A percentile compares a stretch with the other conserved stretches of the same genome.
Conservation (phyloP, 371 early-diverging fungal genomes). For the Rhizopus sp. region DNA sequence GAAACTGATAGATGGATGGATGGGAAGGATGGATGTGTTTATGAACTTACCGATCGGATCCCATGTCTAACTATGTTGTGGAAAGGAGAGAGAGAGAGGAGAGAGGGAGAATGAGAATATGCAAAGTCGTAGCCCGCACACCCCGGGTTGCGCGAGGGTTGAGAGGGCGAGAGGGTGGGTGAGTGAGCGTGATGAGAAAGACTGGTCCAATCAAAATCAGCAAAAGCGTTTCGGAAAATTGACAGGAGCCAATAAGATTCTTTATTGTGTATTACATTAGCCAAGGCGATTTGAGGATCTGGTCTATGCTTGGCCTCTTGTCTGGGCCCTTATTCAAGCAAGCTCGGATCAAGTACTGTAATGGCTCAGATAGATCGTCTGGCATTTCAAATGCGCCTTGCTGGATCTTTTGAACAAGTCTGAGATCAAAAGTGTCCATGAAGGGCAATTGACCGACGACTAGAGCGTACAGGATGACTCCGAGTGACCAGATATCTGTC, state of each 20-base stretch:
- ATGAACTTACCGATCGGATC: constrained; percentile 29
- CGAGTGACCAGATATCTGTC: constrained; percentile 86
- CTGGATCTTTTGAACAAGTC: constrained; percentile 70
- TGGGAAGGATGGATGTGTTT: background rate
- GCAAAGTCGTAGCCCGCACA: too few species aligned
- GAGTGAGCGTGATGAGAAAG: too few species aligned
- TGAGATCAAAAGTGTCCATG: constrained; percentile 70
- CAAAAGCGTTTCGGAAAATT: too few species aligned
- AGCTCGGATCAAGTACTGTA: constrained; percentile 21
- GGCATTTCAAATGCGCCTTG: constrained; percentile 52
- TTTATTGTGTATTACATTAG: background rate
- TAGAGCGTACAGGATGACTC: constrained; percentile 75
- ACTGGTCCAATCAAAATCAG: too few species aligned
- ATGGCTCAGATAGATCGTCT: constrained; percentile 12
- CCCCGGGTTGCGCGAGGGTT: too few species aligned
- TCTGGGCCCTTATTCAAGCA: constrained; percentile 31
- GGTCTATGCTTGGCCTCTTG: constrained; percentile 20
- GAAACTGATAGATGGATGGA: constrained; percentile 20
- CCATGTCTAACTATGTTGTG: constrained; percentile 32
- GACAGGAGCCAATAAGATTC: too few species aligned
- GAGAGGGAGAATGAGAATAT: too few species aligned
- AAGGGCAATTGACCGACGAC: constrained; percentile 77
- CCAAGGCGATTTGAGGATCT: constrained; percentile 40
- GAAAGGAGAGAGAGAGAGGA: constrained; percentile 24
- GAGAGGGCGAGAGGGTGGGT: too few species aligned